Base-by-base conservation (phyloP, 257 asterid genomes). In the Handroanthus guayacan region DNA sequence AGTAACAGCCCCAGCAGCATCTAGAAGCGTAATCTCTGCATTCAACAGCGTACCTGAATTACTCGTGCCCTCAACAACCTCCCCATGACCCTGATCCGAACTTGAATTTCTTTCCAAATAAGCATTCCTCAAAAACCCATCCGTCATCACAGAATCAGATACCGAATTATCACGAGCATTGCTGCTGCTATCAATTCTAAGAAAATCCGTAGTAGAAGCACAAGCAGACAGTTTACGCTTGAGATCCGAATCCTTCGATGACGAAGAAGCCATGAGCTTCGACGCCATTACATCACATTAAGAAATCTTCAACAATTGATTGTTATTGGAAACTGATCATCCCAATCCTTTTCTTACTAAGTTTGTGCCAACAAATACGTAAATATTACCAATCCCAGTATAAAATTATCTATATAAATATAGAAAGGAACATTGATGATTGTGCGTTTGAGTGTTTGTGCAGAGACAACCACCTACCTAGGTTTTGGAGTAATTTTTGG, bases 1-100 rank as follows among this genome's bases (percentile, higher is more conserved):
- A 48, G 80, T 70, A 60, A 83, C 78, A 8, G 89, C 91, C 67
- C 94, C 97, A 4, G 82, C 85, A 47, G 87, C 91, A 80, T 85
- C 89, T 37, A 79, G 69, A 71, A 74, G 78, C 75, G 81, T 74
- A 71, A 90, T 87, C 75, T 87, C 87, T 47, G 90, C 81, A 79
- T 79, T 84, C 90, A 84, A 50, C 69, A 83, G 69, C 70, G 83
- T 55, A 64, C 77, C 78, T 5, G 87, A 72, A 45, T 75, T 75
- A 79, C 79, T 80, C 77, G 83, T 87, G 54, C 73, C 54, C 74
- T 78, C 87, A 48, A 36, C 75, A 60, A 62, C 82, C 41, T 47
- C 75, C 16, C 71, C 78, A 68, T 69, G 82, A 13, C 64, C 84
- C 69, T 69, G 86, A 81, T 79, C 83, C 17, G 71, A 64, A 44